Evolutionary conservation across 2,329 filamentous ascomycete genomes (phyloP), one percentile per base, ranked within the genome.

Genomic region (Ampelomyces quisqualis): DNA sequence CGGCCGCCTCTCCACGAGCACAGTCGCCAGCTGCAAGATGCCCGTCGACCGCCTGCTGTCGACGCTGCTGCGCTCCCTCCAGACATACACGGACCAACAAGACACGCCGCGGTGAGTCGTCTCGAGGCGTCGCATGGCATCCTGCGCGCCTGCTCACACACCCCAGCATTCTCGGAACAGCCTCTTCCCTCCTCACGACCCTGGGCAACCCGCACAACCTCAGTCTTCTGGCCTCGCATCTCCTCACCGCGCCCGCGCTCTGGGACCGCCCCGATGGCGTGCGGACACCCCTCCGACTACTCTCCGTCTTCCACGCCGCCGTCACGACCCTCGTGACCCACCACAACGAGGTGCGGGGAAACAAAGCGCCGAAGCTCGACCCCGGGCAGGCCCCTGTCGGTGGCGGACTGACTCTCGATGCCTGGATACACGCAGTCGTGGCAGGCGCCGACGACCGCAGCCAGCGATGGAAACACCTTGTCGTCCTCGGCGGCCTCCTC

Each of bases 401-500:
- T 2, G 66, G 81, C 11, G 77, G 75, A 18, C 65, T 80, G 5
- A 65, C 73, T 4, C 67, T 75, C 11, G 75, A 79, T 32, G 77
- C 77, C 33, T 84, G 81, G 81, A 69, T 78, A 17, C 75, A 73
- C 48, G 79, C 81, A 1, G 71, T 82, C 2, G 73, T 80, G 2
- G 74, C 73, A 27, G 81, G 80, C 7, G 80, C 81, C 11, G 78
- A 84, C 57, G 80, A 79, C 30, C 76, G 74, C 54, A 84, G 73
- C 20, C 78, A 76, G 13, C 75, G 88, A 59, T 95, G 89, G 89
- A 84, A 89, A 65, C 90, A 95, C 66, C 69, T 90, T 20, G 73
- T 95, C n/a, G 78, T 90, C 4, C 77, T 95, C 7, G 83, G 84
- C 0, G 90, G 89, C 3, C 73, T 95, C 15, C 69, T 95, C 43